Evolutionary conservation across 1,139 yeast genomes (phyloP).

Genomic region (Pichia sp.): DNA sequence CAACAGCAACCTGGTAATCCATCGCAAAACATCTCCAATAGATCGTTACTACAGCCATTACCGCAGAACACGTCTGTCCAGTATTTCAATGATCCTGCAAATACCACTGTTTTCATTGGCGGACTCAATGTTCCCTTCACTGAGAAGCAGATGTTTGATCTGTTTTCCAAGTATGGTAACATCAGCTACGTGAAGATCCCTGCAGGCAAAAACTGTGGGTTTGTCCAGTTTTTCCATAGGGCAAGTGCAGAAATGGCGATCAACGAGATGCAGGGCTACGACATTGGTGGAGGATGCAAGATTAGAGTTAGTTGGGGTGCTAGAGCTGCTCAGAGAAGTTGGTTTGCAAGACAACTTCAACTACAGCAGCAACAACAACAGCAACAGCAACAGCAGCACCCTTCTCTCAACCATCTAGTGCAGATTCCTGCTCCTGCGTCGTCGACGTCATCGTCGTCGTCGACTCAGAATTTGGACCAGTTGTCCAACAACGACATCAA

Average conservation of each 20-base stretch:
- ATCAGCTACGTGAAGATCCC: constrained; percentile 66
- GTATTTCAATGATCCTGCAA: constrained; percentile 51
- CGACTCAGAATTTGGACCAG: constrained; percentile 11
- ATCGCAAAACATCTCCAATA: constrained; percentile 7
- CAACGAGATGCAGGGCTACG: constrained; percentile 67
- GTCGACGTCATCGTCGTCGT: constrained; percentile 22
- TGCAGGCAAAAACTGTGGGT: constrained; percentile 68
- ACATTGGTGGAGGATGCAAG: constrained; percentile 58
- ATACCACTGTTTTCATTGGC: constrained; percentile 72
- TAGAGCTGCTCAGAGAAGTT: constrained; percentile 33
- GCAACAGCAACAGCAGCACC: constrained; percentile 20
- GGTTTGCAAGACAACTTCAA: constrained; percentile 32
- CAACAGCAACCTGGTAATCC: neutral
- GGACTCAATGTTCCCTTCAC: constrained; percentile 55
- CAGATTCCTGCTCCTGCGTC: constrained; percentile 2
- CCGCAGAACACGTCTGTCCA: constrained; percentile 30
- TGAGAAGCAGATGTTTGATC: constrained; percentile 54
- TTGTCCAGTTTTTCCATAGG: constrained; percentile 58
- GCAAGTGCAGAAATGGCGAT: constrained; percentile 72
- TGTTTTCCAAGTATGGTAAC: constrained; percentile 63
- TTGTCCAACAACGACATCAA: constrained; percentile 15
- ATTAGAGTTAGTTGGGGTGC: constrained; percentile 72
- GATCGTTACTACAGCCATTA: constrained; percentile 26
- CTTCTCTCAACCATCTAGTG: constrained; percentile 1
- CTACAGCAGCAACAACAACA: constrained; percentile 27